Conservation (phyloP, 1,284 basidiomycete genomes). For the Moesziomyces globuligerus region DNA sequence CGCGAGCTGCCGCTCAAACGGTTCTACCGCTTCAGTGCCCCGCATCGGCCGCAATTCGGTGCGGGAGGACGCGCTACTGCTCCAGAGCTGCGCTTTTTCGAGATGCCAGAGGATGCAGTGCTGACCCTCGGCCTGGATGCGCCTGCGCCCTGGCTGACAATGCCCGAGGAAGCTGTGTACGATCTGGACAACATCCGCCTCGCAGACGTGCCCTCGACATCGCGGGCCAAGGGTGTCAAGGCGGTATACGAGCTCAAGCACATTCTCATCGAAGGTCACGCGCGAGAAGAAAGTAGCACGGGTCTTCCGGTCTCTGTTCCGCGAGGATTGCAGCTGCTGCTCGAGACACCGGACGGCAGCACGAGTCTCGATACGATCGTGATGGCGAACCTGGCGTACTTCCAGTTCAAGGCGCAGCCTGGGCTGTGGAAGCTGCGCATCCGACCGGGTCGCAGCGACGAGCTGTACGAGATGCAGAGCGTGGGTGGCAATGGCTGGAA, state of each 20-base stretch:
- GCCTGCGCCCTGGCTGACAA: slow-evolving; percentile 88
- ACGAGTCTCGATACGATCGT: slow-evolving; percentile 71
- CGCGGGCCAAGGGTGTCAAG: slow-evolving; percentile 74
- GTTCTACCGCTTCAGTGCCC: slow-evolving; percentile 87
- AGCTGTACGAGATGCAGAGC: slow-evolving; percentile 84
- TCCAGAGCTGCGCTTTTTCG: slow-evolving; percentile 41
- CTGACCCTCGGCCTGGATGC: slow-evolving; percentile 92
- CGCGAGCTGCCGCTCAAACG: slow-evolving; percentile 85
- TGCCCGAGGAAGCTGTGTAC: slow-evolving; percentile 85
- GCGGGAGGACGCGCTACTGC: slow-evolving; percentile 72
- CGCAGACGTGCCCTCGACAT: slow-evolving; percentile 72
- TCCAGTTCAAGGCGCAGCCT: slow-evolving; percentile 92
- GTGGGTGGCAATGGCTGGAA: slow-evolving; percentile 79
- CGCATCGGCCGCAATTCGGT: slow-evolving; percentile 75
- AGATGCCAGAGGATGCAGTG: slow-evolving; percentile 75
- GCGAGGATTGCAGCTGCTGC: slow-evolving; percentile 70
- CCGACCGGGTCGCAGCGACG: slow-evolving; percentile 80
- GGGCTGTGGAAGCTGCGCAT: slow-evolving; percentile 86
- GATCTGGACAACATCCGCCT: slow-evolving; percentile 97
- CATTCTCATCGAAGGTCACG: slow-evolving; percentile 92
- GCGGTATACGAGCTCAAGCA: slow-evolving; percentile 88
- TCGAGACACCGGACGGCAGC: slow-evolving; percentile 52
- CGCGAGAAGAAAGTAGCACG: slow-evolving; percentile 73
- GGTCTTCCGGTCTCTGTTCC: slow-evolving; percentile 77
- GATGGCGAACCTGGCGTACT: slow-evolving; percentile 93